Conservation (phyloP, 1,139 yeast genomes). For the Blastobotrys apis region DNA sequence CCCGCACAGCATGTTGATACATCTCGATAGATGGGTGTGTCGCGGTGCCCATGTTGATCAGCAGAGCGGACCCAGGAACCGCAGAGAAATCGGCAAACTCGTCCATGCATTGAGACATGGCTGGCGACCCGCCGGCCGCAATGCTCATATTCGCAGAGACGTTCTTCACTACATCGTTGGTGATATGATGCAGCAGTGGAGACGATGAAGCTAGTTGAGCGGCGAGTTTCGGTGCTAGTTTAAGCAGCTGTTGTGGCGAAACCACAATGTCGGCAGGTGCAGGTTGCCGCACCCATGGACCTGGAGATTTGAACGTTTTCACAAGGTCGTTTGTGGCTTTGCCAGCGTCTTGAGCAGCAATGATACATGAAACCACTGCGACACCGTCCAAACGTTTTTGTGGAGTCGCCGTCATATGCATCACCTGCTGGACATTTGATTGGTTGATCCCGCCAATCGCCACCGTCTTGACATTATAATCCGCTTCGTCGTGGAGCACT, state of each 20-base stretch:
- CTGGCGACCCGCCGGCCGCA: constrained; percentile 83
- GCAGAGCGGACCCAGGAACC: constrained; percentile 50
- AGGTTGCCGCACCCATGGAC: constrained; percentile 24
- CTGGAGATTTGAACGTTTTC: constrained; percentile 19
- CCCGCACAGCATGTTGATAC: constrained; percentile 50
- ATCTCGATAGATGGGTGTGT: constrained; percentile 42
- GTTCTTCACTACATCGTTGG: constrained; percentile 85
- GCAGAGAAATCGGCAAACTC: constrained; percentile 68
- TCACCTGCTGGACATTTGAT: constrained; percentile 54
- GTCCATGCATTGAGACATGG: constrained; percentile 74
- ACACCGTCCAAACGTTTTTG: constrained; percentile 57
- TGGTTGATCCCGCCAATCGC: constrained; percentile 86
- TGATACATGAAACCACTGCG: constrained; percentile 82
- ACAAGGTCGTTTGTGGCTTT: constrained; percentile 44
- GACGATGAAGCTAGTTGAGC: constrained; percentile 18
- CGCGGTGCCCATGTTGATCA: constrained; percentile 78
- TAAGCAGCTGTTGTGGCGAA: neutral
- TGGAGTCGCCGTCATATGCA: constrained; percentile 47
- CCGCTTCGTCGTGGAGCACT: constrained; percentile 41
- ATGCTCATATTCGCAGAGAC: constrained; percentile 86
- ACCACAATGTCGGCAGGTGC: neutral
- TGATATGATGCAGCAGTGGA: constrained; percentile 83
- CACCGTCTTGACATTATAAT: constrained; percentile 47
- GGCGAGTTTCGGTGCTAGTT: constrained; percentile 20
- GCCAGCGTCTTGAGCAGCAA: constrained; percentile 62